Conservation (phyloP, 2,329 filamentous ascomycete species). For the Pestalotiopsis fici region DNA sequence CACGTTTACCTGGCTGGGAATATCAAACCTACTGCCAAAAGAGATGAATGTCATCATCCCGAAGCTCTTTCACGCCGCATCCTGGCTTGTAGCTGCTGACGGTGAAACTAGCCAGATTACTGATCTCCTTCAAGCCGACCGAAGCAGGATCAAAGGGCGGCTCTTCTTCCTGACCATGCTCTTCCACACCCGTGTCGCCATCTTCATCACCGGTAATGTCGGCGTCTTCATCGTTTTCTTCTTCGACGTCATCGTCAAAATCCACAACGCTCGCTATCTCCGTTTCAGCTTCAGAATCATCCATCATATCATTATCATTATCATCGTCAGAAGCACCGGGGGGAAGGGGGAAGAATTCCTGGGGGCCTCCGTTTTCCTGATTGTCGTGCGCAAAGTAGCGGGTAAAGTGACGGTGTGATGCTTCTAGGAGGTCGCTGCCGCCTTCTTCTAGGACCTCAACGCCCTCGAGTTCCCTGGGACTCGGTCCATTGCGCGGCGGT, state of each 20-base stretch:
- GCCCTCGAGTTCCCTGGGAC: not conserved
- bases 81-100: conserved; percentile 82
- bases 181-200: conserved; percentile 33
- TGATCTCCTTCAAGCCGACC: conserved; percentile 76
- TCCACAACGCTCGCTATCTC: conserved; percentile 17
- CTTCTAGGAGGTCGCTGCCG: conserved; percentile 8
- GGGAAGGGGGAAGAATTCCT: conserved; percentile 9
- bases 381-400: conserved; percentile 14
- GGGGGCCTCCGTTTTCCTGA: conserved; percentile 23
- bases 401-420: not conserved
- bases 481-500: not conserved
- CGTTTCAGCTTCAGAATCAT: conserved; percentile 17
- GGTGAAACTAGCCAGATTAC: conserved; percentile 80
- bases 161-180: conserved; percentile 36
- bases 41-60: conserved; percentile 69
- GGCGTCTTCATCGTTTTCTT: conserved; percentile 22
- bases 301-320: conserved; percentile 18
- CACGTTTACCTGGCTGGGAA: not conserved
- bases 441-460: conserved; percentile 2
- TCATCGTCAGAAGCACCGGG: conserved; percentile 5
- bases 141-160: conserved; percentile 52
- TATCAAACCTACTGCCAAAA: conserved; percentile 73
- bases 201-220: conserved; percentile 30
- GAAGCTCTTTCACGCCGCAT: conserved; percentile 74
- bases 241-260: conserved; percentile 25